These are phyloP conservation scores for Hypholoma fasciculare DNA, from an alignment of 768 basidiomycete genomes.

Conservation along the genomic window DNA sequence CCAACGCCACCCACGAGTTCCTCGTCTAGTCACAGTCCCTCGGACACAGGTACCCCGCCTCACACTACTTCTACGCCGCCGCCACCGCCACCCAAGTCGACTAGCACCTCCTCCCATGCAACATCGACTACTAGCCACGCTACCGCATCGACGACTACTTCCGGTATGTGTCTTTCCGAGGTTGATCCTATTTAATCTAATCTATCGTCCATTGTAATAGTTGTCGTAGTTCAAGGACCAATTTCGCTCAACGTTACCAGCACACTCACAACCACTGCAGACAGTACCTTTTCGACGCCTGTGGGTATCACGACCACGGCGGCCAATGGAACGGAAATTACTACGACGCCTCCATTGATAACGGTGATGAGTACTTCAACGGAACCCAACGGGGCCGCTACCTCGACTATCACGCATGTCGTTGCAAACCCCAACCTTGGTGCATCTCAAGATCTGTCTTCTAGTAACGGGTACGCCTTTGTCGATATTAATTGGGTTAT, in stretches of 20 bases:
- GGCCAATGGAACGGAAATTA: slow-evolving; percentile 34
- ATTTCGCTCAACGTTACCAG: slow-evolving; percentile 10
- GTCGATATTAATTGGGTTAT: neutral
- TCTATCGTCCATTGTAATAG: neutral
- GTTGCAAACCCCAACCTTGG: slow-evolving; percentile 42
- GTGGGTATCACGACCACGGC: slow-evolving; percentile 41
- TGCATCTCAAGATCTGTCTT: slow-evolving; percentile 4
- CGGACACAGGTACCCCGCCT: neutral
- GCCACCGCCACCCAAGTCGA: neutral
- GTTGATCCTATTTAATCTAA: neutral
- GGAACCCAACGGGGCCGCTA: slow-evolving; percentile 39
- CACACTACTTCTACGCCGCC: neutral
- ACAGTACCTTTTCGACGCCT: slow-evolving; percentile 30
- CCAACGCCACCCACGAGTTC: neutral
- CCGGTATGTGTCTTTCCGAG: slow-evolving; percentile 2
- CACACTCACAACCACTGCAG: slow-evolving; percentile 17
- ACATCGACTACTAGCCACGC: slow-evolving; percentile 1
- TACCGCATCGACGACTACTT: slow-evolving; percentile 16
- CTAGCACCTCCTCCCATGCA: neutral
- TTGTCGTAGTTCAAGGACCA: slow-evolving; percentile 12
- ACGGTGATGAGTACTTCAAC: slow-evolving; percentile 49
- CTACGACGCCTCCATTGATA: slow-evolving; percentile 45
- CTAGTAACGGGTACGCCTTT: slow-evolving; percentile 12
- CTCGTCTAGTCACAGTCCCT: neutral
- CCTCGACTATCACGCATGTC: slow-evolving; percentile 49